These are phyloP conservation scores for Pholiota microspora DNA, from an alignment of 768 basidiomycete genomes.

Conservation along the genomic window DNA sequence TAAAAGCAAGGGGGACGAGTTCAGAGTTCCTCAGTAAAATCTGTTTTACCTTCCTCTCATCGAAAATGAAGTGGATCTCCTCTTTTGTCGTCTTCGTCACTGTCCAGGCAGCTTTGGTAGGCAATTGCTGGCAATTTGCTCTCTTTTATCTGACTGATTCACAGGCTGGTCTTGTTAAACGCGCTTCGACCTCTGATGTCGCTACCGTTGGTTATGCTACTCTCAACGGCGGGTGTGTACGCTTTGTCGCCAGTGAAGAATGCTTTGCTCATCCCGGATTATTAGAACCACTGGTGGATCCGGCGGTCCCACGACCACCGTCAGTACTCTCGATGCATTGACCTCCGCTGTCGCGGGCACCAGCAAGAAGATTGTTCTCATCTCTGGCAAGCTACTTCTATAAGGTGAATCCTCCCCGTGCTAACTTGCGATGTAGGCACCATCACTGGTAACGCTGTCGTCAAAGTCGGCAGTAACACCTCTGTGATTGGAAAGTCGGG, in stretches of 20 bases:
- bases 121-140: not conserved
- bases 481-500: conserved; percentile 39
- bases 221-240: conserved; percentile 37
- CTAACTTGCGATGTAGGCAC: conserved; percentile 25
- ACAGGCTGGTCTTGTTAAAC: conserved; percentile 24
- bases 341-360: conserved; percentile 40
- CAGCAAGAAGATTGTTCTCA: conserved; percentile 41
- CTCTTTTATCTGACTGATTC: not conserved
- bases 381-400: conserved; percentile 28
- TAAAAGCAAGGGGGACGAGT: not conserved
- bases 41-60: not conserved
- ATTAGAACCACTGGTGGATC: conserved; percentile 45
- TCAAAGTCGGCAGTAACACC: conserved; percentile 43
- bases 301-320: conserved; percentile 41
- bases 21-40: not conserved
- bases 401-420: not conserved
- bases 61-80: not conserved
- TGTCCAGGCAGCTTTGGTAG: not conserved
- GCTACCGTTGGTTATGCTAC: conserved; percentile 39
- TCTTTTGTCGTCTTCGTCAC: not conserved
- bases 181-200: conserved; percentile 35
- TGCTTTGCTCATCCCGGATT: not conserved
- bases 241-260: not conserved
- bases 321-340: conserved; percentile 38
- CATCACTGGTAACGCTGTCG: conserved; percentile 41